phyloP scores from a whole-genome alignment of 1,284 basidiomycete genomes.

The Leccinum pachyderme region DNA sequence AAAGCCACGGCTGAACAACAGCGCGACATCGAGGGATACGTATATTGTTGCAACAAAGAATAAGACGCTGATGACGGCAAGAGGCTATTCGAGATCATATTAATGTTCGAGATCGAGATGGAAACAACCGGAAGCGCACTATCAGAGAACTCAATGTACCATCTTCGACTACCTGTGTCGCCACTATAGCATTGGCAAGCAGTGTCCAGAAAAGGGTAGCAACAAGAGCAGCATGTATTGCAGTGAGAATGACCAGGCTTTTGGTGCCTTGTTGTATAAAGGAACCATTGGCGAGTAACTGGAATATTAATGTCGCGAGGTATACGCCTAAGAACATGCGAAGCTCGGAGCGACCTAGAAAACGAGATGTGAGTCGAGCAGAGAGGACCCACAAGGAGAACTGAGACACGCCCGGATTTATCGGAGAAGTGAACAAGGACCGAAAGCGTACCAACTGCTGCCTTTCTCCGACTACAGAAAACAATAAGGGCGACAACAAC shows the following conservation, averaged over 20 bases:
- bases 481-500: conserved; percentile 49
- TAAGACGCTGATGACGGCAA: conserved; percentile 54
- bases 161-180: conserved; percentile 82
- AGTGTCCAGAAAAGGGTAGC: conserved; percentile 76
- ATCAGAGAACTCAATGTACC: conserved; percentile 71
- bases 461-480: conserved; percentile 44
- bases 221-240: conserved; percentile 70
- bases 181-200: conserved; percentile 75
- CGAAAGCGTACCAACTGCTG: conserved; percentile 37
- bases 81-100: conserved; percentile 47
- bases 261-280: conserved; percentile 73
- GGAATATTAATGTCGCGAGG: conserved; percentile 69
- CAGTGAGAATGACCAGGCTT: conserved; percentile 66
- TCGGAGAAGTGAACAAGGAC: not conserved
- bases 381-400: not conserved
- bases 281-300: conserved; percentile 76
- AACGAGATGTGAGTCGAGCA: conserved; percentile 11
- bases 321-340: conserved; percentile 64
- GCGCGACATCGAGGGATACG: conserved; percentile 74
- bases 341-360: conserved; percentile 65
- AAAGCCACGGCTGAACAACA: conserved; percentile 61
- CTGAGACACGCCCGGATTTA: not conserved
- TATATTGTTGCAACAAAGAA: conserved; percentile 75
- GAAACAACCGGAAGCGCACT: conserved; percentile 41
- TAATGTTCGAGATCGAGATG: not conserved